Percentiles rank a stretch among this genome's conserved stretches.
Conservation (phyloP, 306 rosid genomes). For the Vigna trinervia region DNA sequence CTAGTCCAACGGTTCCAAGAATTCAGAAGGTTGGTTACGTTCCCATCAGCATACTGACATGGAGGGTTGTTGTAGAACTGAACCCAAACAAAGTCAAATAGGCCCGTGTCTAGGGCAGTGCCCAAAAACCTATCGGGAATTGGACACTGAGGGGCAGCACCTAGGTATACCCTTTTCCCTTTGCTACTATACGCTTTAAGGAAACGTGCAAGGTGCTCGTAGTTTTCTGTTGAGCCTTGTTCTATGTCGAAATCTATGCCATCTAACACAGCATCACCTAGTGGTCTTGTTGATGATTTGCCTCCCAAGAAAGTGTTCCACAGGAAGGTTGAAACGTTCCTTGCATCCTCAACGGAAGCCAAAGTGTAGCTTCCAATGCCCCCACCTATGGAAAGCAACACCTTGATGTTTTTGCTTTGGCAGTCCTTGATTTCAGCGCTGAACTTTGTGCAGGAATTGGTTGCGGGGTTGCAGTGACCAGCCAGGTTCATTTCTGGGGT, state of each 20-base stretch:
- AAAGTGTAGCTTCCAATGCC: constrained; percentile 64
- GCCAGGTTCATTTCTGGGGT: constrained; percentile 72
- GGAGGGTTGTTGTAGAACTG: constrained; percentile 65
- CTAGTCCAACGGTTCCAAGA: constrained; percentile 71
- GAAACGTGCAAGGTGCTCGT: constrained; percentile 57
- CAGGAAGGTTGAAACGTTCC: constrained; percentile 51
- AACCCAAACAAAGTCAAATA: constrained; percentile 71
- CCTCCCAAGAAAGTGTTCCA: constrained; percentile 85
- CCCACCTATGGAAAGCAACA: constrained; percentile 74
- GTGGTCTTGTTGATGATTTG: constrained; percentile 60
- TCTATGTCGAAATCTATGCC: constrained; percentile 85
- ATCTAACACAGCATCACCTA: constrained; percentile 72
- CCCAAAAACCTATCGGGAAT: constrained; percentile 65
- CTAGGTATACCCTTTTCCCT: constrained; percentile 52
- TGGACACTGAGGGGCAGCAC: constrained; percentile 89
- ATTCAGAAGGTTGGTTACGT: constrained; percentile 54
- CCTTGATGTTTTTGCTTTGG: constrained; percentile 66
- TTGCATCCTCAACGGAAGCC: constrained; percentile 59
- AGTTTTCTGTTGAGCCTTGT: constrained; percentile 54
- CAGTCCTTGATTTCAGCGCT: constrained; percentile 57
- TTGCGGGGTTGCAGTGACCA: constrained; percentile 67
- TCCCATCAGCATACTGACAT: constrained; percentile 55
- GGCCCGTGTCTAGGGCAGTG: constrained; percentile 57
- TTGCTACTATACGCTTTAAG: constrained; percentile 43
- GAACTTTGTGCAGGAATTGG: constrained; percentile 52